Base-by-base conservation (phyloP, 352 stramenopile genomes). In the Blastocystis hominis region DNA sequence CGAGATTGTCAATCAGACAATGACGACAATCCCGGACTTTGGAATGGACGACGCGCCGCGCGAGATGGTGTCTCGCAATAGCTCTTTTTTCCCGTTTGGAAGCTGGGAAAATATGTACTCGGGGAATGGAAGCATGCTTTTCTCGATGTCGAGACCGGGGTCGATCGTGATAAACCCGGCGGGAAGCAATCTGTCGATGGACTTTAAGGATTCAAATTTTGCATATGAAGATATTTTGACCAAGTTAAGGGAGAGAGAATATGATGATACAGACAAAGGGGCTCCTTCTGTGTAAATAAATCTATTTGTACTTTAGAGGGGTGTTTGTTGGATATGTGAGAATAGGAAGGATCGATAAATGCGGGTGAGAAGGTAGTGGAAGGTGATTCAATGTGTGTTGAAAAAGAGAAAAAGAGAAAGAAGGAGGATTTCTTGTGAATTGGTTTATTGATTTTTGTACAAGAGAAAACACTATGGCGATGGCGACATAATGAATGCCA, bases 181-280 rank as follows among this genome's bases (percentile, higher is more conserved):
- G 17, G 72, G 72, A 34, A 84, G 72, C 72, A 84, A 84, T 15
- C 47, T 47, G 9, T 84, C 72, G 10, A 38, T 84, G 10, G 72
- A 84, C 40, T 68, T 66, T 36, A 84, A 64, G 46, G 72, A 84
- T 10, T 13, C 70, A 2, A n/a, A 44, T 6, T 50, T 46, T 64
- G 24, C 30, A 2, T 68, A 68, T 30, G 72, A 84, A 30, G 72
- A 84, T 24, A 54, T 77, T 24, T 53, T 84, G 20, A 47, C 34
- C 24, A 84, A 47, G 15, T 47, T 44, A 13, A 46, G n/a, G 10
- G 72, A 84, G 1, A 40, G 38, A 17, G 50, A 55, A 24, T 56
- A 84, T 84, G 72, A 61, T 66, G 72, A 66, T 44, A 84, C 62
- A 30, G 72, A 84, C 38, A 84, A 84, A 68, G 72, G 55, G 3